These are phyloP conservation scores for Lentithecium fluviatile DNA, from an alignment of 495 filamentous ascomycete genomes.

Conservation along the genomic window DNA sequence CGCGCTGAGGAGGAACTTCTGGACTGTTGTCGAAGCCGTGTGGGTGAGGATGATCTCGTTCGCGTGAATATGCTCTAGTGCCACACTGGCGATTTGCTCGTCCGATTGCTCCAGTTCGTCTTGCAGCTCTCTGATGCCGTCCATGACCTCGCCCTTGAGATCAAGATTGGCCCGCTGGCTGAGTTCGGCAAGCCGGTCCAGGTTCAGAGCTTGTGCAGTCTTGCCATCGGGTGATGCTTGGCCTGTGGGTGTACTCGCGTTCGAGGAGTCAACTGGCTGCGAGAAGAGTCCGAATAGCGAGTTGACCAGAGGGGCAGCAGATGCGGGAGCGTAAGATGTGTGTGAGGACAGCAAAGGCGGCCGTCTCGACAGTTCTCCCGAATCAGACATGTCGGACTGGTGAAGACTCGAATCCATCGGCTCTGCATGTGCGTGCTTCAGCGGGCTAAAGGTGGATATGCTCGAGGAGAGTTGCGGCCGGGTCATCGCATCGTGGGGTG, in stretches of 20 bases:
- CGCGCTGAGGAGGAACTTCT: constrained; percentile 81
- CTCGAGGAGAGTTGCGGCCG: constrained; percentile 46
- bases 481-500: constrained; percentile 26
- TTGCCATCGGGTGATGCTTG: constrained; percentile 36
- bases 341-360: constrained; percentile 56
- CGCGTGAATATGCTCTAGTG: constrained; percentile 84
- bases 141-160: constrained; percentile 81
- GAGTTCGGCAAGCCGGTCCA: constrained; percentile 34
- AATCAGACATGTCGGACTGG: constrained; percentile 27
- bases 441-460: constrained; percentile 47
- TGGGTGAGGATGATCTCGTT: constrained; percentile 87
- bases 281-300: constrained; percentile 87
- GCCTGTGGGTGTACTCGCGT: constrained; percentile 42
- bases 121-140: constrained; percentile 85
- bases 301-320: constrained; percentile 46
- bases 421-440: constrained; percentile 41
- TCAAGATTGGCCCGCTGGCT: constrained; percentile 46
- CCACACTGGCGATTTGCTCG: constrained; percentile 81
- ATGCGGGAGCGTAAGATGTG: constrained; percentile 53
- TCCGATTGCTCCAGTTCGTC: constrained; percentile 87
- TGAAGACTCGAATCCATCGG: constrained; percentile 37
- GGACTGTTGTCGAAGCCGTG: constrained; percentile 74
- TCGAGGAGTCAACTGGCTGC: constrained; percentile 47
- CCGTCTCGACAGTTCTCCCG: constrained; percentile 41
- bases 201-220: constrained; percentile 36